A percentile compares a stretch with the other conserved stretches of the same genome.
Conservation (phyloP, 306 rosid species). For the Trichosanthes truncata region DNA sequence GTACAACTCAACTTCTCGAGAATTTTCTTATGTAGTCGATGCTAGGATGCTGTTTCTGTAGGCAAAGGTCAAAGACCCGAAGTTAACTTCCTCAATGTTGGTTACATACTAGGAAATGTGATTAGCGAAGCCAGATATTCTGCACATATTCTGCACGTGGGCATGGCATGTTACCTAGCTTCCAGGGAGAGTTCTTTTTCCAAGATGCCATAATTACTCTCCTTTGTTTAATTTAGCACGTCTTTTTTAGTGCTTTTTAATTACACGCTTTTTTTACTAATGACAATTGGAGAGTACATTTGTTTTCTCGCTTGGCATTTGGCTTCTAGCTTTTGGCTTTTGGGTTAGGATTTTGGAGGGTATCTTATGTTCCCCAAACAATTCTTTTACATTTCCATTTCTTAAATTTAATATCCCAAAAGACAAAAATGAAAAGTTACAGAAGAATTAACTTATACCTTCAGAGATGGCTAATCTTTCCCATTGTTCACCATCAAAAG, state of each 20-base stretch:
- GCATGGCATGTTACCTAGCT: neutral
- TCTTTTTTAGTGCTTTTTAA: neutral
- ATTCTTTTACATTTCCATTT: neutral
- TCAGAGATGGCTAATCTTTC: conserved; percentile 44
- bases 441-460: conserved; percentile 33
- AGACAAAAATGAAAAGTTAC: neutral
- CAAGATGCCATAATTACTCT: neutral
- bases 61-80: neutral
- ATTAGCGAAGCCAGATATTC: neutral
- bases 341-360: neutral
- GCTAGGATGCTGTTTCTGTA: neutral
- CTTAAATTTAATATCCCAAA: neutral
- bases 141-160: neutral
- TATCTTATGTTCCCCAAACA: neutral
- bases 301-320: neutral
- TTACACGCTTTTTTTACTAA: neutral
- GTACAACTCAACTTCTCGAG: neutral
- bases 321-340: neutral
- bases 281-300: neutral
- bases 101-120: neutral
- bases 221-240: neutral
- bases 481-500: conserved; percentile 40
- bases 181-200: neutral
- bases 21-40: neutral
- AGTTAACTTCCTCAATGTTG: neutral